phyloP scores from a whole-genome alignment of 352 stramenopile species.

The Pythium guiyangense region DNA sequence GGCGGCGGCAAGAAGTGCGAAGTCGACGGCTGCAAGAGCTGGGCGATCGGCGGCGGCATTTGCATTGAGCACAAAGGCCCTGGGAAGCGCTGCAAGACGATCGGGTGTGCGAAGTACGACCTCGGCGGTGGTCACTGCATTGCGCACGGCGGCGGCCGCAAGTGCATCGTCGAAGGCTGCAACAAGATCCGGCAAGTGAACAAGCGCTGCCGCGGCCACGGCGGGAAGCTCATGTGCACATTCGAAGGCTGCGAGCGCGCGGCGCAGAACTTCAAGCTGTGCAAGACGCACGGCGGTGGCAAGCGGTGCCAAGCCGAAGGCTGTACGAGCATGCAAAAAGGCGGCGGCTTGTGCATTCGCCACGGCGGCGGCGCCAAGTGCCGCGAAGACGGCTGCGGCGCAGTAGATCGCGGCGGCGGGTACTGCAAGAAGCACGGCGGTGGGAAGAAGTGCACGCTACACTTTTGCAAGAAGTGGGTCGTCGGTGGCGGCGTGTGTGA shows the following conservation, averaged over 20 bases:
- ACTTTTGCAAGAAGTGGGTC: slow-evolving; percentile 80
- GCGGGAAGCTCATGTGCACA: slow-evolving; percentile 74
- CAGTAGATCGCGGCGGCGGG: slow-evolving; percentile 74
- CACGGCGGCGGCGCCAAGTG: slow-evolving; percentile 80
- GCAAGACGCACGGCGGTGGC: slow-evolving; percentile 76
- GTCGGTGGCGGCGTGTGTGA: slow-evolving; percentile 68
- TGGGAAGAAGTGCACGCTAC: slow-evolving; percentile 68
- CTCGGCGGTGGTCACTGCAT: slow-evolving; percentile 83
- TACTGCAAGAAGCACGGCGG: slow-evolving; percentile 82
- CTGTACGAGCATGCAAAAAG: slow-evolving; percentile 83
- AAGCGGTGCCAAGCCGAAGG: slow-evolving; percentile 70
- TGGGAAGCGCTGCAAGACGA: slow-evolving; percentile 73
- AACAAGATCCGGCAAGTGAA: slow-evolving; percentile 85
- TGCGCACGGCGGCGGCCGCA: slow-evolving; percentile 74
- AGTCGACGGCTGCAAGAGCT: slow-evolving; percentile 67
- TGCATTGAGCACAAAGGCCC: slow-evolving; percentile 75
- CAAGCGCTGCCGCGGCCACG: slow-evolving; percentile 78
- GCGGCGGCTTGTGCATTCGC: slow-evolving; percentile 79
- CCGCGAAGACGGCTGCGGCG: slow-evolving; percentile 50
- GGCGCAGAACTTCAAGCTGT: slow-evolving; percentile 78
- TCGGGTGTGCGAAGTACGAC: slow-evolving; percentile 79
- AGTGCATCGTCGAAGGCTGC: slow-evolving; percentile 81
- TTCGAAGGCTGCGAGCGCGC: slow-evolving; percentile 75
- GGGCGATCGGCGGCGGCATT: slow-evolving; percentile 74
- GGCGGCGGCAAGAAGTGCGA: slow-evolving; percentile 86